A percentile compares a stretch with the other conserved stretches of the same genome.
These are phyloP conservation scores for Lolium multiflorum DNA, from an alignment of 176 grass and related monocot genomes.

Conservation along the genomic window DNA sequence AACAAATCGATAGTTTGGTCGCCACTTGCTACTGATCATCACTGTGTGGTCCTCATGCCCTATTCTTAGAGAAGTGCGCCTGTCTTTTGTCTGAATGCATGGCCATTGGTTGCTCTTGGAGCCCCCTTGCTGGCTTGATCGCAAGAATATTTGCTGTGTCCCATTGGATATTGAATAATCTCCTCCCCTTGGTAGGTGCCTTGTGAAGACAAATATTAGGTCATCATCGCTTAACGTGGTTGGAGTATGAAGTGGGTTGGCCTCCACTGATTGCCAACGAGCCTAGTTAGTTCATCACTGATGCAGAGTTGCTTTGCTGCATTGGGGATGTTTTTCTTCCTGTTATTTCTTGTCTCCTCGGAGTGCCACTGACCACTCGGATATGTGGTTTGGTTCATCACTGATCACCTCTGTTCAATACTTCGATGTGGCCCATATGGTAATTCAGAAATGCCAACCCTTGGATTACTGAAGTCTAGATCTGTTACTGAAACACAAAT, in stretches of 20 bases:
- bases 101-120: conserved; percentile 21
- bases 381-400: neutral
- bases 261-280: neutral
- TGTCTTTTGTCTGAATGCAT: conserved; percentile 19
- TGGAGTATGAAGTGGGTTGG: conserved; percentile 25
- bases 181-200: conserved; percentile 1
- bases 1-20: conserved; percentile 14
- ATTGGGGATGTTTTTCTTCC: neutral
- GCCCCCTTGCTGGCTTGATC: neutral
- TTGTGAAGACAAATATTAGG: conserved; percentile 18
- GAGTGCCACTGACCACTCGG: neutral
- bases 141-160: neutral
- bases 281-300: neutral
- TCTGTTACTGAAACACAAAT: no score
- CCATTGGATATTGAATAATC: neutral
- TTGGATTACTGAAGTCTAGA: neutral
- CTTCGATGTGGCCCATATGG: neutral
- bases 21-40: conserved; percentile 23
- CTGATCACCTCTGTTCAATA: neutral
- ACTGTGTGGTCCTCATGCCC: neutral
- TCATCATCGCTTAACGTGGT: conserved; percentile 1
- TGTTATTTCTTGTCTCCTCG: neutral
- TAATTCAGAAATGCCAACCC: neutral
- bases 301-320: conserved; percentile 7
- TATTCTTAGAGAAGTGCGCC: conserved; percentile 7